A percentile compares a stretch with the other conserved stretches of the same genome.
Evolutionary conservation across 176 grass and related monocot genomes (phyloP).

Genomic region (Elaeis guineensis): DNA sequence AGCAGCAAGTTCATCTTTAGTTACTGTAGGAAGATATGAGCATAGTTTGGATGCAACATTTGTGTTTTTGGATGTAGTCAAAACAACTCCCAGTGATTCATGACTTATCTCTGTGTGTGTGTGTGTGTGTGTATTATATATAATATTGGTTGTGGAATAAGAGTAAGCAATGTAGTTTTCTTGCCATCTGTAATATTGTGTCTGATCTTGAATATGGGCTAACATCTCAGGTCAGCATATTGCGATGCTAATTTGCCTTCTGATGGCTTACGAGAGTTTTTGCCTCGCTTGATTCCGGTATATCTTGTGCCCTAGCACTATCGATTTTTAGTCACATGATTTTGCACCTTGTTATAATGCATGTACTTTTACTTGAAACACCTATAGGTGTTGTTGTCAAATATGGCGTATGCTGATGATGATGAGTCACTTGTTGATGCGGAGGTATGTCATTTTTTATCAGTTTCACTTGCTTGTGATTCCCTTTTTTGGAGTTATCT

Average conservation of each 20-base stretch:
- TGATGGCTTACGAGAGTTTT: conserved; percentile 69
- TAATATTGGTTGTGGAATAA: too few relatives aligned
- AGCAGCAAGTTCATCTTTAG: too few relatives aligned
- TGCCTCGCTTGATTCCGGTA: conserved; percentile 84
- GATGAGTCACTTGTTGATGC: conserved; percentile 87
- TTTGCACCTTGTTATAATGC: conserved; percentile 8
- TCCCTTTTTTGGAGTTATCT: too few relatives aligned
- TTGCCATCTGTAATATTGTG: too few relatives aligned
- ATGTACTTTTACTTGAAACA: conserved; percentile 11
- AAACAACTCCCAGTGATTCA: too few relatives aligned
- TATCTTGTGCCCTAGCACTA: conserved; percentile 3
- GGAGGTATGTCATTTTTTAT: conserved; percentile 45
- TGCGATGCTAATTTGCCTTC: conserved; percentile 85
- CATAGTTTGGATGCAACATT: too few relatives aligned
- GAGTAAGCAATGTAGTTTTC: too few relatives aligned
- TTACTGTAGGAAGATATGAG: too few relatives aligned
- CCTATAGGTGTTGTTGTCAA: conserved; percentile 69
- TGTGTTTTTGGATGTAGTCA: too few relatives aligned
- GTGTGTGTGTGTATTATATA: too few relatives aligned
- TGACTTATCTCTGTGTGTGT: too few relatives aligned
- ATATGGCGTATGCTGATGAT: conserved; percentile 90
- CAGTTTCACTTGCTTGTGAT: conserved; percentile 4
- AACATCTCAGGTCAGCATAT: conserved; percentile 64
- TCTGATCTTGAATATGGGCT: conserved; percentile 18
- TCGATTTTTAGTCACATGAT: conserved; percentile 10